phyloP scores from a whole-genome alignment of 2,329 filamentous ascomycete genomes.

The Trichoderma lentiforme region DNA sequence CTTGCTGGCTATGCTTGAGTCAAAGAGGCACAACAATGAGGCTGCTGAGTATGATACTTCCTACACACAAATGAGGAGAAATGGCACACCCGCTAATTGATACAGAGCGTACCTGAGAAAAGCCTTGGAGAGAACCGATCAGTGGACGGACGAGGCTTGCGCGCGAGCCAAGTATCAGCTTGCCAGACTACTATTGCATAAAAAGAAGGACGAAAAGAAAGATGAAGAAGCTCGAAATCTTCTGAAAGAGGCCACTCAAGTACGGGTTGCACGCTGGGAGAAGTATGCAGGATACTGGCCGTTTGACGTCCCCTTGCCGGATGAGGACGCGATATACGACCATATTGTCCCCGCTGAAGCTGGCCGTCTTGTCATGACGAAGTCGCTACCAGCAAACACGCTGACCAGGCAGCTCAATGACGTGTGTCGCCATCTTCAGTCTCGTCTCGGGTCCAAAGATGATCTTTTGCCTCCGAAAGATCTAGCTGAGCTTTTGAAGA shows the following conservation, averaged over 20 bases:
- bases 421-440: background rate
- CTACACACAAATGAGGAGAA: background rate
- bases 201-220: background rate
- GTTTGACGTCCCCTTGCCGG: background rate
- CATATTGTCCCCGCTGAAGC: background rate
- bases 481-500: background rate
- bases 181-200: background rate
- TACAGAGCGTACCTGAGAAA: background rate
- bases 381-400: background rate
- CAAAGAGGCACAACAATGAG: background rate
- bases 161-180: background rate
- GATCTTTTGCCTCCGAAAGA: background rate
- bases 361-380: background rate
- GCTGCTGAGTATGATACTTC: background rate
- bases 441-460: background rate
- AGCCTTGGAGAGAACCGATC: background rate
- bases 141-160: background rate
- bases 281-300: background rate
- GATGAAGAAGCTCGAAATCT: background rate
- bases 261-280: background rate
- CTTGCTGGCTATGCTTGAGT: background rate
- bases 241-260: background rate
- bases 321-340: background rate
- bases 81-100: fast-evolving
- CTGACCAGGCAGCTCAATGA: background rate